Evolutionary conservation across 495 filamentous ascomycete species (phyloP).

Genomic region (Penicillium bovifimosum): DNA sequence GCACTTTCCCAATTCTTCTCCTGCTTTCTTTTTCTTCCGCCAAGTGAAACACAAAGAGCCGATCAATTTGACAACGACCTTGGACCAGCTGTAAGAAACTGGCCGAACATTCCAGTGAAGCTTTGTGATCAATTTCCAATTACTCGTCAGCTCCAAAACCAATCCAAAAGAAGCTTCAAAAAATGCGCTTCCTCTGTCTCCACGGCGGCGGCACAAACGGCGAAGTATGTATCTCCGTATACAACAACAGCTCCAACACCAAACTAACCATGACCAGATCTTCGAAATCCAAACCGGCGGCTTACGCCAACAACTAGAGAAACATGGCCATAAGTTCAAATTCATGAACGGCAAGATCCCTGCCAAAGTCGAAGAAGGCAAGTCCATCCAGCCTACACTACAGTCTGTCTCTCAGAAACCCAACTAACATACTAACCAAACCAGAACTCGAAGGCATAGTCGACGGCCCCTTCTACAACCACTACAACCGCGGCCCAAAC

Average conservation of each 20-base stretch:
- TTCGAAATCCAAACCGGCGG: slow-evolving; percentile 41
- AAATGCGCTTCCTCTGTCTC: slow-evolving; percentile 38
- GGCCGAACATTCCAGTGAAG: no score
- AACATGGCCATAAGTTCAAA: slow-evolving; percentile 30
- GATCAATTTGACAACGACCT: background rate
- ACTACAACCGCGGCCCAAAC: slow-evolving; percentile 24
- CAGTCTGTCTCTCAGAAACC: background rate
- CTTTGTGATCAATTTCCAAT: background rate
- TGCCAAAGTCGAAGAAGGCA: slow-evolving; percentile 29
- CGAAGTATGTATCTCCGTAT: slow-evolving; percentile 25
- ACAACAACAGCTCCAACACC: background rate
- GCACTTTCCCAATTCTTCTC: no score
- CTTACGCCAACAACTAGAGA: slow-evolving; percentile 25
- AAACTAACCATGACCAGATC: slow-evolving; percentile 24
- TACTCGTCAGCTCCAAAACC: background rate
- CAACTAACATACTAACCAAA: background rate
- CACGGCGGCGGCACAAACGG: slow-evolving; percentile 35
- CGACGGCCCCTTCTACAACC: slow-evolving; percentile 36
- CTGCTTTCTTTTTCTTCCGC: no score
- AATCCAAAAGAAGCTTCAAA: slow-evolving; percentile 4
- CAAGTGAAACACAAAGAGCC: background rate
- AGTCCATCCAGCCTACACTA: background rate
- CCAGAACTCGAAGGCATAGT: slow-evolving; percentile 34
- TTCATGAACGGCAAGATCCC: slow-evolving; percentile 31
- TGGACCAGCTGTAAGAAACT: background rate